Conservation (phyloP, 805 yeast genomes). For the Candida schatavii region DNA sequence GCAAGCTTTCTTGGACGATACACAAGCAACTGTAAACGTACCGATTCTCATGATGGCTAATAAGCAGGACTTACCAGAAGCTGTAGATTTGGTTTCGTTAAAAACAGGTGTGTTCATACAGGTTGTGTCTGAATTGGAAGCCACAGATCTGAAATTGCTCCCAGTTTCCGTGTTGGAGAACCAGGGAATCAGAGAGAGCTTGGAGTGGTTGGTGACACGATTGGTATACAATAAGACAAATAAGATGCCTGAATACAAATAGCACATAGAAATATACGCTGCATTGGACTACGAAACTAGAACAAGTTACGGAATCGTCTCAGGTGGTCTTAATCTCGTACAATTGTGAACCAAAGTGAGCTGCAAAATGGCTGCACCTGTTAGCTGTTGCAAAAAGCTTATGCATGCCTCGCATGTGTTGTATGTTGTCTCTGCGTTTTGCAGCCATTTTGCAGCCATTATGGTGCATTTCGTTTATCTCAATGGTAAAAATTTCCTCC, state of each 20-base stretch:
- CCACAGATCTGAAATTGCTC: slow-evolving; percentile 84
- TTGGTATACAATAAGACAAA: slow-evolving; percentile 62
- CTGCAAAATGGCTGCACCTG: no score
- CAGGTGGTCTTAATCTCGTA: no score
- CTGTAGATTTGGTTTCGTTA: slow-evolving; percentile 50
- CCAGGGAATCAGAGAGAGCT: slow-evolving; percentile 81
- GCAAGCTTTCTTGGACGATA: slow-evolving; percentile 11
- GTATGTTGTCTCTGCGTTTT: no score
- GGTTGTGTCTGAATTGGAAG: slow-evolving; percentile 80
- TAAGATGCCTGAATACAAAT: slow-evolving; percentile 58
- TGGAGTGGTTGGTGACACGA: slow-evolving; percentile 83
- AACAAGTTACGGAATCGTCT: no score
- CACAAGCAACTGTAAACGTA: slow-evolving; percentile 48
- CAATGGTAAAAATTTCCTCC: no score
- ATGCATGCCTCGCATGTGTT: no score
- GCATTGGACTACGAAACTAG: no score
- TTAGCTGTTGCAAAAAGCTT: no score
- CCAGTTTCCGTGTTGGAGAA: slow-evolving; percentile 86
- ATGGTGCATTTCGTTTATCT: no score
- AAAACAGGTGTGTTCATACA: slow-evolving; percentile 79
- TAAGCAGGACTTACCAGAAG: slow-evolving; percentile 72
- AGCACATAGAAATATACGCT: no score
- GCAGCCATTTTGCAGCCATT: no score
- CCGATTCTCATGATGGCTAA: slow-evolving; percentile 95
- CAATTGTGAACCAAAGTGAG: no score